These are phyloP conservation scores for Komagataea norvegica DNA, from an alignment of 1,139 yeast species.

Conservation along the genomic window DNA sequence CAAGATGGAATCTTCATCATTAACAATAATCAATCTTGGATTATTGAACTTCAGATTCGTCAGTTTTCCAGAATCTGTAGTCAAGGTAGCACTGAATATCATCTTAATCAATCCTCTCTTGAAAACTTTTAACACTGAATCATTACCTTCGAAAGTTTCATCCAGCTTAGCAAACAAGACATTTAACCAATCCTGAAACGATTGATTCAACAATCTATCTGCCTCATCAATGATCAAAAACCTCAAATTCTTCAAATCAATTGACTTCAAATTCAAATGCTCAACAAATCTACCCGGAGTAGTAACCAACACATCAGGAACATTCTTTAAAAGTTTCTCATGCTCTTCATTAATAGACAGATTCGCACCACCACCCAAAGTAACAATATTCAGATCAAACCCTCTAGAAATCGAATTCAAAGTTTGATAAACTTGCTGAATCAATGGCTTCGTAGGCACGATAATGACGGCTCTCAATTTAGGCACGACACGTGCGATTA, in stretches of 20 bases:
- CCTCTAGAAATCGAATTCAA: conserved; percentile 60
- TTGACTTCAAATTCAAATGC: conserved; percentile 48
- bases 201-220: conserved; percentile 82
- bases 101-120: conserved; percentile 47
- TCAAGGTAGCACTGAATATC: conserved; percentile 88
- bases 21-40: conserved; percentile 72
- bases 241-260: conserved; percentile 45
- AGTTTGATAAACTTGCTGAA: conserved; percentile 73
- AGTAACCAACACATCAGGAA: conserved; percentile 75
- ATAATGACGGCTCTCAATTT: conserved; percentile 69
- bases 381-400: conserved; percentile 54
- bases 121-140: conserved; percentile 30
- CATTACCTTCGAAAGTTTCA: conserved; percentile 20
- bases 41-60: conserved; percentile 60
- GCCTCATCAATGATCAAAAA: conserved; percentile 92
- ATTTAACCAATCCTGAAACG: conserved; percentile 90
- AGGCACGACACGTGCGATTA: conserved; percentile 64
- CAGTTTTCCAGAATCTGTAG: conserved; percentile 87
- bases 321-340: conserved; percentile 37
- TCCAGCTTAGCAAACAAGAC: conserved; percentile 53
- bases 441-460: conserved; percentile 88
- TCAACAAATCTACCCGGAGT: conserved; percentile 97
- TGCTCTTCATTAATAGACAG: conserved; percentile 66
- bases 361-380: conserved; percentile 53
- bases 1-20: conserved; percentile 41